Evolutionary conservation across 2,329 filamentous ascomycete species (phyloP).

Genomic region (Aspergillus bombycis): DNA sequence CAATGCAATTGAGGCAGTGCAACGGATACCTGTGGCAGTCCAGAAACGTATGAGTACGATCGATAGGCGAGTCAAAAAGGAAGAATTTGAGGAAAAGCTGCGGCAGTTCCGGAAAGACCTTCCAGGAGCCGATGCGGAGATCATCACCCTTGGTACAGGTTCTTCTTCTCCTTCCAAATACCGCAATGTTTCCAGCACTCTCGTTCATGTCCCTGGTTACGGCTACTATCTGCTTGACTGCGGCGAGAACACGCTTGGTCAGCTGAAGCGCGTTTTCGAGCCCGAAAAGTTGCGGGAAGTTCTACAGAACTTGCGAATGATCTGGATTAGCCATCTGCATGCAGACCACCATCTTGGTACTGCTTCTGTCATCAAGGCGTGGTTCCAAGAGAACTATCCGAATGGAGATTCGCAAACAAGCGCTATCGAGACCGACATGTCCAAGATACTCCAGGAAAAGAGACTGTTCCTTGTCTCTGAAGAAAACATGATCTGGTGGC

Average conservation of each 20-base stretch:
- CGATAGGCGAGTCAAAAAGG: slow-evolving; percentile 30
- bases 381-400: slow-evolving; percentile 65
- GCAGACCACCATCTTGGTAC: slow-evolving; percentile 94
- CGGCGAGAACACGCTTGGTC: slow-evolving; percentile 89
- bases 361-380: slow-evolving; percentile 77
- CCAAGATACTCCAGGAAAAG: slow-evolving; percentile 44
- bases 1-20: slow-evolving; percentile 25
- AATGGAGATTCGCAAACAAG: slow-evolving; percentile 42
- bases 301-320: slow-evolving; percentile 74
- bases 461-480: slow-evolving; percentile 71
- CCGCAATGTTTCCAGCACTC: slow-evolving; percentile 88
- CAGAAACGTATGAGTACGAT: slow-evolving; percentile 34
- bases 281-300: slow-evolving; percentile 68
- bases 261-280: slow-evolving; percentile 75
- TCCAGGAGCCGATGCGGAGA: slow-evolving; percentile 74
- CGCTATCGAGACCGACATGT: slow-evolving; percentile 35
- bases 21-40: slow-evolving; percentile 34
- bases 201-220: slow-evolving; percentile 78
- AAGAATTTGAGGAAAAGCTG: slow-evolving; percentile 36
- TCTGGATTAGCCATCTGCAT: slow-evolving; percentile 95
- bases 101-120: slow-evolving; percentile 63
- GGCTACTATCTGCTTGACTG: slow-evolving; percentile 92
- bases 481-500: slow-evolving; percentile 70
- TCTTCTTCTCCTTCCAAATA: slow-evolving; percentile 90
- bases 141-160: slow-evolving; percentile 87